Evolutionary conservation across 2,329 filamentous ascomycete genomes (phyloP), one percentile per base, ranked within the genome.

Genomic region (Aspergillus spinulosporus): DNA sequence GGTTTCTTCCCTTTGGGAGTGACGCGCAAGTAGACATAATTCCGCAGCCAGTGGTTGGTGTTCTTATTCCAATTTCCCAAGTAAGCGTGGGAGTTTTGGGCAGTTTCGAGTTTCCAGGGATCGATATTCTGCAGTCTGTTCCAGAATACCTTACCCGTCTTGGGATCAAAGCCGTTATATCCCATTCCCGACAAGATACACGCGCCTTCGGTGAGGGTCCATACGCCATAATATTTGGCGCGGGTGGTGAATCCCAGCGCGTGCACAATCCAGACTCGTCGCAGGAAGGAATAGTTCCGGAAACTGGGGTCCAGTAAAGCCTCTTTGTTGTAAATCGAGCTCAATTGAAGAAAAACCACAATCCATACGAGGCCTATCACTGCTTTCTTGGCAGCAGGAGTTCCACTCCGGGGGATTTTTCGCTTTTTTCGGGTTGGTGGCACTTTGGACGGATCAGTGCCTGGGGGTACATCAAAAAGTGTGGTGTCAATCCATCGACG

Each of bases 41-140:
- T 96, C 47, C 92, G 85, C 59, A 99, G 79, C 94, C 94, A 99
- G 67, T 90, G 86, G 73, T 97, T 99, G 9, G 94, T 99, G 75
- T 97, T 97, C 78, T 97, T 96, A 74, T 99, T 99, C 94, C 94
- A 99, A 67, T 86, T 89, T 49, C 88, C 93, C 2, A 99, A 82
- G 67, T 94, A 97, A 1, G 85, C 92, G 52, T 93, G 87, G n/a
- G 90, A 89, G 72, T 97, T 99, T 75, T 97, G 92, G 1, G 93
- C 94, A 0, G 85, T 81, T 76, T 99, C 94, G 29, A 99, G 89
- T 2, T 84, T 85, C 82, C 86, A 88, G 0, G 94, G 89, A 63
- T 89, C 86, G 64, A 99, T 90, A 69, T 99, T 99, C 65, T 90
- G 88, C 14, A 97, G 79, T 29, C 93, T 86, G 68, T 96, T 87